Conservation (phyloP, 331 rosid genomes). For the Acacia concinna region DNA sequence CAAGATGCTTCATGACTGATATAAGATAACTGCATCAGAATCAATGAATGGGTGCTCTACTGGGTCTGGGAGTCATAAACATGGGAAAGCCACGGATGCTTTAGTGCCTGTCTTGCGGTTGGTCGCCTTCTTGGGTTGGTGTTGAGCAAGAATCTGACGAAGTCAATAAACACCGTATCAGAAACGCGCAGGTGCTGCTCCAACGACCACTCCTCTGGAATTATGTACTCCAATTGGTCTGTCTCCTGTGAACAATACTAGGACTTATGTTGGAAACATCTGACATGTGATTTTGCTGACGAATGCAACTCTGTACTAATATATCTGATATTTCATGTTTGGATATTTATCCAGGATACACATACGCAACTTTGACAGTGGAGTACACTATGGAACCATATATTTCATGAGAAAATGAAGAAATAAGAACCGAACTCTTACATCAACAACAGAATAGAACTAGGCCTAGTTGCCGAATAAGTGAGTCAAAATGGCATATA, state of each 20-base stretch:
- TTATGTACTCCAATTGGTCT: conserved; percentile 78
- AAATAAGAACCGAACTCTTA: not conserved
- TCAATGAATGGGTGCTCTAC: not conserved
- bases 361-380: not conserved
- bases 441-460: not conserved
- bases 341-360: not conserved
- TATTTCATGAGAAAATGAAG: not conserved
- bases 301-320: not conserved
- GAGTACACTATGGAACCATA: not conserved
- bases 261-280: conserved; percentile 21
- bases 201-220: conserved; percentile 79
- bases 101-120: conserved; percentile 75
- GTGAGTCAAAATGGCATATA: not conserved
- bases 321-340: not conserved
- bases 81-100: conserved; percentile 95
- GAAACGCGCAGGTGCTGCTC: conserved; percentile 66
- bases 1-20: not conserved
- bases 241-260: conserved; percentile 60
- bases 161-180: conserved; percentile 65
- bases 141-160: conserved; percentile 62
- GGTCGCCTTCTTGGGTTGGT: conserved; percentile 81
- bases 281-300: not conserved
- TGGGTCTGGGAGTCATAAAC: conserved; percentile 41
- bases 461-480: not conserved
- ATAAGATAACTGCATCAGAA: not conserved